Percentiles rank a stretch among this genome's conserved stretches.
Conservation (phyloP, 371 early-diverging fungal species). For the Funneliformis caledonium region DNA sequence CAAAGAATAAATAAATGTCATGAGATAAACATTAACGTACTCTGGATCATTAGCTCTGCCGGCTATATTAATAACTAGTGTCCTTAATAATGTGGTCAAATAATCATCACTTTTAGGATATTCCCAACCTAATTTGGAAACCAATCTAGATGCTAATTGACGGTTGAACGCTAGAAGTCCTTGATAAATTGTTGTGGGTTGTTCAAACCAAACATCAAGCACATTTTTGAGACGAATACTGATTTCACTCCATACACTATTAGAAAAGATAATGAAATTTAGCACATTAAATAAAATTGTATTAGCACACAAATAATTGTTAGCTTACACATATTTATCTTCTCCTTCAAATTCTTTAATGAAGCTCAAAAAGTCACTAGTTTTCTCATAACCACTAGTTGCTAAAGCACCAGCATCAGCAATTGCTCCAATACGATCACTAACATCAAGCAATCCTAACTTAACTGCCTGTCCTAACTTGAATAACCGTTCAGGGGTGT, state of each 20-base stretch:
- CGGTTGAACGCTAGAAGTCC: conserved; percentile 53
- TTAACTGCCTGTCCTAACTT: conserved; percentile 54
- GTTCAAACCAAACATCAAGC: conserved; percentile 55
- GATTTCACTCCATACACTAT: conserved; percentile 61
- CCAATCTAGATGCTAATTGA: conserved; percentile 57
- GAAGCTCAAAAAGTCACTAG: conserved; percentile 62
- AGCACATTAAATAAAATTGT: not conserved
- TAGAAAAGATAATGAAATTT: not conserved
- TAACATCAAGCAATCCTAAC: conserved; percentile 47
- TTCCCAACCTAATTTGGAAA: conserved; percentile 64
- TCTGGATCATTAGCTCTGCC: conserved; percentile 52
- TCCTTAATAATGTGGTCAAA: conserved; percentile 53
- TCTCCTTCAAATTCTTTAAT: conserved; percentile 65
- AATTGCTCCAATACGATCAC: conserved; percentile 68
- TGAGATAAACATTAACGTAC: not conserved
- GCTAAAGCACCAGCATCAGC: conserved; percentile 70
- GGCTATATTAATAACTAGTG: conserved; percentile 53
- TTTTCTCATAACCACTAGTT: conserved; percentile 60
- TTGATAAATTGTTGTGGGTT: conserved; percentile 50
- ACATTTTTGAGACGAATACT: conserved; percentile 51
- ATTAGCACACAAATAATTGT: not conserved
- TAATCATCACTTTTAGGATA: conserved; percentile 53
- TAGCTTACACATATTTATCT: conserved; percentile 60
- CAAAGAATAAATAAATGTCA: not conserved
- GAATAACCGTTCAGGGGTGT: conserved; percentile 53